Percentiles rank a stretch among this genome's conserved stretches.
phyloP scores from a whole-genome alignment of 768 basidiomycete species.

The Porphyrellus cyaneotinctus region DNA sequence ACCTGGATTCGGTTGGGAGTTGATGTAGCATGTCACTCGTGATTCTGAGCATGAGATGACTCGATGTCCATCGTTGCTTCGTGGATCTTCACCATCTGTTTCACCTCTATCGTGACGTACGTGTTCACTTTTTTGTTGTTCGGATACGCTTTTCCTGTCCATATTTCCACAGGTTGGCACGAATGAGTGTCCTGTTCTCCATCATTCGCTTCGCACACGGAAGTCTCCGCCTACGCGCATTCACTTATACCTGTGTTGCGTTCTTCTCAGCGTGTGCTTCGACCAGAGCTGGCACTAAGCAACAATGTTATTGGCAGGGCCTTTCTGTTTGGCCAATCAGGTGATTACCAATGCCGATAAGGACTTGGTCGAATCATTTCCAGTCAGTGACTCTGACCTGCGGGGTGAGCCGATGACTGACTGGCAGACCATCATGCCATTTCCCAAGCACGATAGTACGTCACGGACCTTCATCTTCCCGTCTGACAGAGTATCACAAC shows the following conservation, averaged over 20 bases:
- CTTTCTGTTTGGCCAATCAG: neutral
- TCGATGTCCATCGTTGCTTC: neutral
- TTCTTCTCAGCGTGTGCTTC: neutral
- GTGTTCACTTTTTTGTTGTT: neutral
- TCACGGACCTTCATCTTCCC: constrained; percentile 5
- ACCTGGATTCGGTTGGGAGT: neutral
- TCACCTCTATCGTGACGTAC: neutral
- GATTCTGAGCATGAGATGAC: neutral
- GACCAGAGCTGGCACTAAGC: neutral
- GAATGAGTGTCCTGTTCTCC: neutral
- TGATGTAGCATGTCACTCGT: neutral
- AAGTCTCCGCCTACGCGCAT: neutral
- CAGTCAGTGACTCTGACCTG: no score
- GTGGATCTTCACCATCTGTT: neutral
- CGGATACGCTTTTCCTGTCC: neutral
- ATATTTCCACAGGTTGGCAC: neutral
- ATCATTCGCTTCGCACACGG: neutral
- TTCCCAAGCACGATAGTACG: constrained; percentile 70
- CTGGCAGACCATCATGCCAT: constrained; percentile 52
- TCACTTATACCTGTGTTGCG: neutral
- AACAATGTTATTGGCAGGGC: no score
- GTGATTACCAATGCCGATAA: no score
- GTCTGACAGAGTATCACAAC: constrained; percentile 48
- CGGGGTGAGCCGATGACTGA: no score
- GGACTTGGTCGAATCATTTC: no score